These are phyloP conservation scores for Jacaranda mimosifolia DNA, from an alignment of 257 asterid species.

Conservation along the genomic window DNA sequence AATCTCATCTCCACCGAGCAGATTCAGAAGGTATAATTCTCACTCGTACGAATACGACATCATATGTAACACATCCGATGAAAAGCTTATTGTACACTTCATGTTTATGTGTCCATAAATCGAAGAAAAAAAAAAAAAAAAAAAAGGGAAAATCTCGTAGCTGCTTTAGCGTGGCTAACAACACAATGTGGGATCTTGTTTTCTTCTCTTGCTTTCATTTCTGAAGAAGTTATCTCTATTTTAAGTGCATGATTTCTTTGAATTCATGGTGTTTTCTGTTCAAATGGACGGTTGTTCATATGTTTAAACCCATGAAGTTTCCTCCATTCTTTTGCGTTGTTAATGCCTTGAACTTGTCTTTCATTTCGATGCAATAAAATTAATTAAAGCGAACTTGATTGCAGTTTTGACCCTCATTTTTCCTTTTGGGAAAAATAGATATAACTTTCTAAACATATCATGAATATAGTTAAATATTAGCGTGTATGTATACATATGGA, in stretches of 20 bases:
- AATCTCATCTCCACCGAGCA: constrained; percentile 89
- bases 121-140: neutral
- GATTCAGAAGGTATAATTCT: constrained; percentile 85
- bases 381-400: too few species aligned
- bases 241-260: neutral
- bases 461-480: too few species aligned
- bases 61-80: neutral
- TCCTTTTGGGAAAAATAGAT: too few species aligned
- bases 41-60: neutral
- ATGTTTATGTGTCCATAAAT: neutral
- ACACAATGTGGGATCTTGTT: neutral
- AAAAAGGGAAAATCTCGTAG: neutral
- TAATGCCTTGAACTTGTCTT: neutral
- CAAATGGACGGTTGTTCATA: neutral
- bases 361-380: too few species aligned
- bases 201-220: neutral
- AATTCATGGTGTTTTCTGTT: neutral
- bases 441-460: too few species aligned
- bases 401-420: too few species aligned
- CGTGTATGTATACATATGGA: too few species aligned
- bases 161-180: neutral
- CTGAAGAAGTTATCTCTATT: neutral
- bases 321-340: neutral
- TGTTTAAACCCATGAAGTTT: neutral
- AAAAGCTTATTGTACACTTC: neutral